Evolutionary conservation across 306 rosid species (phyloP), one percentile per base, ranked within the genome.

Genomic region (Trichosanthes truncata): DNA sequence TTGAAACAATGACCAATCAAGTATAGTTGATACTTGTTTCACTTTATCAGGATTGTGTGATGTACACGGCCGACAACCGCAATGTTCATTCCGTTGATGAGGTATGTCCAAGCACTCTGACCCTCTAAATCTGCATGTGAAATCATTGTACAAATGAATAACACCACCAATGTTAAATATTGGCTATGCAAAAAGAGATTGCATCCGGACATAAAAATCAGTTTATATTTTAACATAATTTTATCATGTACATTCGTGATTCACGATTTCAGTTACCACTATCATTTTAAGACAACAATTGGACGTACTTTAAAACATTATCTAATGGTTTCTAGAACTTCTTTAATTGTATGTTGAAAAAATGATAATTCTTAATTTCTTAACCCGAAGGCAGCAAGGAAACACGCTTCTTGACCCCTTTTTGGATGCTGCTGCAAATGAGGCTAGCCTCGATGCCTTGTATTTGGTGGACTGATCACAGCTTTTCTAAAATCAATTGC

Each of bases 21-120:
- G 11, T 55, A 55, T 76, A 20, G 56, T 57, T 43, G 56, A 69
- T 15, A 17, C 55, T 14, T 23, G 33, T 72, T 51, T 11, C 21
- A 15, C 77, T 36, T 80, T 66, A 73, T 80, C 90, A 95, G 99
- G 99, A 95, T 84, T 97, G 84, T 81, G 83, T 87, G 62, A 91
- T 90, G 88, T 93, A 93, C 89, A 87, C 96, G 31, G 97, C 99
- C 74, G 97, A 95, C 77, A 41, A 68, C 81, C 83, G 65, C 61
- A 95, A 95, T 79, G 83, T 85, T 83, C 99, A 93, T 86, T 89
- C 97, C 36, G 97, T 95, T 53, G 97, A 93, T 83, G 97, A 91
- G 99, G 99, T 95, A 84, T 63, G n/a, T 25, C 63, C 79, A 55
- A 35, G 60, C 82, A 72, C 63, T 51, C 79, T 83, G 62, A 73